These are phyloP conservation scores for Alternaria ethzedia DNA, from an alignment of 2,329 filamentous ascomycete genomes.

Conservation along the genomic window DNA sequence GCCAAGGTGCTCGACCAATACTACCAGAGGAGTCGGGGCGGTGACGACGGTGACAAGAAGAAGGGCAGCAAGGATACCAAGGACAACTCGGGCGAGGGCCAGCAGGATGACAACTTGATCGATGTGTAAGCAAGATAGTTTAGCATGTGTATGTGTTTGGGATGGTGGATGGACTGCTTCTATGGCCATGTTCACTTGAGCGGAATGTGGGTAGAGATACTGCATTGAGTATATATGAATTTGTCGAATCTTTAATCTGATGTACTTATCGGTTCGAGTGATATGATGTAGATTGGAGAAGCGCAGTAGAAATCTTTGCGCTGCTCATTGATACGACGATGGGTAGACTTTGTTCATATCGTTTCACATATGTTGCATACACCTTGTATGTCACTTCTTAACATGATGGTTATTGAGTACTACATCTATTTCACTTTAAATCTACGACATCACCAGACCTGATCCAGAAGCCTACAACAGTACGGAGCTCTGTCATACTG, in stretches of 20 bases:
- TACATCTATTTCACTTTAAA: not conserved
- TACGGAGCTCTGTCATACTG: not conserved
- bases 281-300: not conserved
- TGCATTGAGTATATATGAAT: slow-evolving; percentile 30
- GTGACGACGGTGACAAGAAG: slow-evolving; percentile 46
- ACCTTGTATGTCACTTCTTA: not conserved
- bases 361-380: not conserved
- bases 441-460: not conserved
- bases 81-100: slow-evolving; percentile 49
- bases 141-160: slow-evolving; percentile 6
- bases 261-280: not conserved
- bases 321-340: not conserved
- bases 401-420: not conserved
- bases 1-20: slow-evolving; percentile 61
- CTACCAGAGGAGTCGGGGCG: slow-evolving; percentile 54
- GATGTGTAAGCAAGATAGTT: slow-evolving; percentile 39
- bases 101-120: slow-evolving; percentile 48
- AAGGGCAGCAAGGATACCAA: slow-evolving; percentile 49
- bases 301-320: not conserved
- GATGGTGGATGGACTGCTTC: slow-evolving; percentile 3
- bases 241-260: not conserved
- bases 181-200: slow-evolving; percentile 16
- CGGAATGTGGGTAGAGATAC: slow-evolving; percentile 20
- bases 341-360: not conserved
- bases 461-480: not conserved